Evolutionary conservation across 768 basidiomycete genomes (phyloP).

Genomic region (Boletus edulis): DNA sequence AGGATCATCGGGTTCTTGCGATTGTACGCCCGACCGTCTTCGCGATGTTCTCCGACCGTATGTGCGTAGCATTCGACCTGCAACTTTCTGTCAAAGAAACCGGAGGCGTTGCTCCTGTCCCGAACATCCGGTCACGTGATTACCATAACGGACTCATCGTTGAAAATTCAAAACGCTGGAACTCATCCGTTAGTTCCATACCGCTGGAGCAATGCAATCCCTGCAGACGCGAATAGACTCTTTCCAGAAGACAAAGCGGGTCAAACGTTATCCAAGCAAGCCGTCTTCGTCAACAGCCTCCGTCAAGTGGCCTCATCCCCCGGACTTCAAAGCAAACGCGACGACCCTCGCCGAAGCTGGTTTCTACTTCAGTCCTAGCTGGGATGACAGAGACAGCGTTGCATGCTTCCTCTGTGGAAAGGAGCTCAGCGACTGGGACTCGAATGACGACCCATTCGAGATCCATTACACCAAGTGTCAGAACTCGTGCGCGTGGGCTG

Average conservation of each 20-base stretch:
- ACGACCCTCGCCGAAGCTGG: slow-evolving; percentile 81
- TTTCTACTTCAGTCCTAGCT: slow-evolving; percentile 77
- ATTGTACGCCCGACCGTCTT: slow-evolving; percentile 7
- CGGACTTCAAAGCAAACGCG: slow-evolving; percentile 64
- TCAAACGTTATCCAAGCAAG: slow-evolving; percentile 50
- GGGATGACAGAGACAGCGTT: slow-evolving; percentile 69
- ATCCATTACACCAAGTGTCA: slow-evolving; percentile 77
- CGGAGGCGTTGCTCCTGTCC: neutral
- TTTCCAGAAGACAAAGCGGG: slow-evolving; percentile 60
- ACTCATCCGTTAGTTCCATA: too few species aligned
- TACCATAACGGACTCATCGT: too few species aligned
- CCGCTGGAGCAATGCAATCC: slow-evolving; percentile 40
- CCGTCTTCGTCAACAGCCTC: slow-evolving; percentile 42
- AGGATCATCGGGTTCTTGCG: neutral
- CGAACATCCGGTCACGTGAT: slow-evolving; percentile 1
- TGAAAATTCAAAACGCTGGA: too few species aligned
- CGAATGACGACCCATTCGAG: slow-evolving; percentile 79
- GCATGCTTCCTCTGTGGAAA: slow-evolving; percentile 84
- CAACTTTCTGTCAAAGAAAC: neutral
- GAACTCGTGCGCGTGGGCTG: slow-evolving; percentile 76
- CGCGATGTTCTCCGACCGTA: slow-evolving; percentile 32
- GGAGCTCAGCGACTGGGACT: slow-evolving; percentile 81
- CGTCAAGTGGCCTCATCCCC: slow-evolving; percentile 79
- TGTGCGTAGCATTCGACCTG: slow-evolving; percentile 31
- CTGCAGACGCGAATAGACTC: slow-evolving; percentile 62